Evolutionary conservation across 2,329 filamentous ascomycete species (phyloP).

Genomic region (Fusarium sp.): DNA sequence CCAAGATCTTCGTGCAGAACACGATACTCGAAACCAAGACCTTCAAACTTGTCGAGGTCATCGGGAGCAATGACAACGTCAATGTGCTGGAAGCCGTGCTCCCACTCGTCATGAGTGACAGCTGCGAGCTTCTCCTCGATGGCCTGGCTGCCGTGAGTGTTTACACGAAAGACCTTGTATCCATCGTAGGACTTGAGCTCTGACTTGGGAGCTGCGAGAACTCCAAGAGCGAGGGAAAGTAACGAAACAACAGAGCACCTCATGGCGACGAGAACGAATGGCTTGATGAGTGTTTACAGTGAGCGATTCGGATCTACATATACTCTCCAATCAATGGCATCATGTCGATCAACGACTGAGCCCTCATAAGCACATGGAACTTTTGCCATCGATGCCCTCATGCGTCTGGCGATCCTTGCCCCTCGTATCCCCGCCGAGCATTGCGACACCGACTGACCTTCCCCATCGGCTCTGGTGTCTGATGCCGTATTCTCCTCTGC

Average conservation of each 20-base stretch:
- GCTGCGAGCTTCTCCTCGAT: constrained; percentile 50
- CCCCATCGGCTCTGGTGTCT: constrained; percentile 22
- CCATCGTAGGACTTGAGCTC: constrained; percentile 46
- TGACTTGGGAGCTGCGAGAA: constrained; percentile 27
- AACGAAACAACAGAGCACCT: constrained; percentile 33
- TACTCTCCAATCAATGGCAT: background rate
- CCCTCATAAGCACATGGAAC: background rate
- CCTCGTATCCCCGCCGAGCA: constrained; percentile 2
- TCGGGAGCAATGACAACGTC: constrained; percentile 50
- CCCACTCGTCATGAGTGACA: constrained; percentile 41
- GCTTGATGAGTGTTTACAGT: background rate
- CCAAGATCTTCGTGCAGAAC: constrained; percentile 48
- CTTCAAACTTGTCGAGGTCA: constrained; percentile 45
- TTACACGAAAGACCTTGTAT: constrained; percentile 57
- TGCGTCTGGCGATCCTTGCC: constrained; percentile 19
- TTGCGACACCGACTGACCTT: constrained; percentile 19
- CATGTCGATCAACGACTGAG: background rate
- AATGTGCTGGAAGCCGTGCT: constrained; percentile 36
- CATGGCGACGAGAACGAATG: constrained; percentile 21
- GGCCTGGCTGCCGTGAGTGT: constrained; percentile 55
- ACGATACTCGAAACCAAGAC: constrained; percentile 46
- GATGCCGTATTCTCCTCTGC: background rate
- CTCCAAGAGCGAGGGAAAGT: constrained; percentile 30
- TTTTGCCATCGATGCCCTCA: constrained; percentile 14
- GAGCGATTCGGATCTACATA: constrained; percentile 15